A percentile compares a stretch with the other conserved stretches of the same genome.
These are phyloP conservation scores for Mangifera indica DNA, from an alignment of 345 rosid genomes.

Conservation along the genomic window DNA sequence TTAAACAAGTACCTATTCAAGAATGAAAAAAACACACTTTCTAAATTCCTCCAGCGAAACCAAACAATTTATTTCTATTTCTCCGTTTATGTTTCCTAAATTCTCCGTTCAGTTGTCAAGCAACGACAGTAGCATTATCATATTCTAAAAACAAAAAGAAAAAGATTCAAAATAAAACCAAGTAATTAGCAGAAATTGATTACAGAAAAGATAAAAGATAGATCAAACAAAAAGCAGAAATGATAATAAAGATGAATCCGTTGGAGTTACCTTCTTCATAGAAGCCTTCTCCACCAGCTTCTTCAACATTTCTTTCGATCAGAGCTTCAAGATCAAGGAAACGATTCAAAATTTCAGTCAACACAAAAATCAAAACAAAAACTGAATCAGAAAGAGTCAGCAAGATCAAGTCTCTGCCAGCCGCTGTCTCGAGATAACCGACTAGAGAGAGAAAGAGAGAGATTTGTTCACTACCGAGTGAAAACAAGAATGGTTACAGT, in stretches of 20 bases:
- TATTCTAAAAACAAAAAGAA: neutral
- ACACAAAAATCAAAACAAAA: too few species aligned
- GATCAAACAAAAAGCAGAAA: neutral
- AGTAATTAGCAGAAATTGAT: neutral
- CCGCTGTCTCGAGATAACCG: constrained; percentile 31
- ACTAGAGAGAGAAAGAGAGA: neutral
- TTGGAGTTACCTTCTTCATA: constrained; percentile 26
- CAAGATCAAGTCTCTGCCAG: neutral
- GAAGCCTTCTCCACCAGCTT: constrained; percentile 72
- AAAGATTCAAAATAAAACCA: neutral
- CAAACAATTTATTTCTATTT: too few species aligned
- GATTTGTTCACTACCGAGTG: neutral
- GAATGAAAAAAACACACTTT: too few species aligned
- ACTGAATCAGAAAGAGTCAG: neutral
- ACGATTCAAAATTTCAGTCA: neutral
- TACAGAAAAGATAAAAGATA: too few species aligned
- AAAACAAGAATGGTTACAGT: constrained; percentile 22
- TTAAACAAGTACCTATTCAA: too few species aligned
- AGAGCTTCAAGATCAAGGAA: too few species aligned
- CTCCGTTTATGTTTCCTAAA: too few species aligned
- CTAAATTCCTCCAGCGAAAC: too few species aligned
- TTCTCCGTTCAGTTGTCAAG: too few species aligned
- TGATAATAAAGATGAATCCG: neutral
- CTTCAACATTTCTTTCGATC: constrained; percentile 39
- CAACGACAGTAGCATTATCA: too few species aligned